phyloP scores from a whole-genome alignment of 202 grass and related monocot species.

The Schoenoplectus tabernaemontani region DNA sequence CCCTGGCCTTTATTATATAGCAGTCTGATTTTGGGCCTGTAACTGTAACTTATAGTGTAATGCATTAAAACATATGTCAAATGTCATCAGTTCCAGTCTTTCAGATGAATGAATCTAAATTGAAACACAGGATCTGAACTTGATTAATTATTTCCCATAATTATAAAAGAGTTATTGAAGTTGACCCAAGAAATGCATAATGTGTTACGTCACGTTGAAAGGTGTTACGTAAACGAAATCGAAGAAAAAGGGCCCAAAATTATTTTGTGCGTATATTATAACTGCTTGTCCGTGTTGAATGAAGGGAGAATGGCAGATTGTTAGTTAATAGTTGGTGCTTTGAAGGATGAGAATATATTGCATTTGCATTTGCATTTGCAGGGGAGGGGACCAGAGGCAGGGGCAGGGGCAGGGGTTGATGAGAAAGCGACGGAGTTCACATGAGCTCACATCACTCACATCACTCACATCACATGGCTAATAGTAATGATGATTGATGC shows the following conservation, averaged over 20 bases:
- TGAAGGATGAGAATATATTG: not conserved
- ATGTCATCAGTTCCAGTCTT: not conserved
- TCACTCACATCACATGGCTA: no score
- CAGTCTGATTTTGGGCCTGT: no score
- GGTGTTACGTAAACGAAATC: not conserved
- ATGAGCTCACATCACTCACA: not conserved
- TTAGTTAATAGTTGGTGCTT: not conserved
- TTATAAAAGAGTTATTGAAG: not conserved
- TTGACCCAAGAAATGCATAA: no score
- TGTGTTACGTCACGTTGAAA: not conserved
- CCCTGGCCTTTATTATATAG: no score
- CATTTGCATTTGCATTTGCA: no score
- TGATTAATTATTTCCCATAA: no score
- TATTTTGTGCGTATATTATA: not conserved
- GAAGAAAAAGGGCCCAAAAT: not conserved
- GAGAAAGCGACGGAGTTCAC: conserved; percentile 11
- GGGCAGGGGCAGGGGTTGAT: no score
- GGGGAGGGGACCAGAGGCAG: no score
- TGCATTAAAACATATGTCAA: not conserved
- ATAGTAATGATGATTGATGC: no score
- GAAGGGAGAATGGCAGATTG: no score
- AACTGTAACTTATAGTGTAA: not conserved
- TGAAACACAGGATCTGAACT: no score
- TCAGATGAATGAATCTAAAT: not conserved
- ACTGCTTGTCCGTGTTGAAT: not conserved